Conservation (phyloP, 768 basidiomycete genomes). For the Erythrobasidium yunnanense region DNA sequence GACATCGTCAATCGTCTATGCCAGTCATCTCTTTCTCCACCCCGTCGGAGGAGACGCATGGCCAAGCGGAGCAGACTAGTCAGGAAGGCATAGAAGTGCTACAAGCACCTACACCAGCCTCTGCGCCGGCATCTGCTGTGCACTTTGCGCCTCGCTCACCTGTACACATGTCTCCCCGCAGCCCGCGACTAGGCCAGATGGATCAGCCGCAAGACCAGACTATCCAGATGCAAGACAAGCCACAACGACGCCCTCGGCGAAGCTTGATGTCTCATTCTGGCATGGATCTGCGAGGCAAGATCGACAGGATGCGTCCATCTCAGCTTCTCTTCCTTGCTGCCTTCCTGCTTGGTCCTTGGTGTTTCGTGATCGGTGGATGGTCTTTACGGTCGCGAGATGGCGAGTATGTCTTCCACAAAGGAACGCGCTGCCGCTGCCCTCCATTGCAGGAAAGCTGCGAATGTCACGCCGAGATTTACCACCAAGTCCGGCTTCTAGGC, state of each 20-base stretch:
- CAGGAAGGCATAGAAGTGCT: neutral
- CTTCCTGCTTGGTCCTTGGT: conserved; percentile 17
- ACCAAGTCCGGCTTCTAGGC: conserved; percentile 10
- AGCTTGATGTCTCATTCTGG: neutral
- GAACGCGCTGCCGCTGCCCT: conserved; percentile 9
- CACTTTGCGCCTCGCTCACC: neutral
- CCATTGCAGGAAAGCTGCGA: neutral
- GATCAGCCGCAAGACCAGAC: neutral
- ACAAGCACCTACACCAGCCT: neutral
- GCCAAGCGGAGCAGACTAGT: neutral
- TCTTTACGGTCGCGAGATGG: conserved; percentile 3
- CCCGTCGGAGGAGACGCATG: neutral
- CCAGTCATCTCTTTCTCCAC: conserved; percentile 22
- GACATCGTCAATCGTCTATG: conserved; percentile 13
- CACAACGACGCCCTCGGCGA: neutral
- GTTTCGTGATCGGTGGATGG: conserved; percentile 21
- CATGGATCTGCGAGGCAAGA: conserved; percentile 11
- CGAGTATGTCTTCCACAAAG: neutral
- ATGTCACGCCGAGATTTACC: conserved; percentile 18
- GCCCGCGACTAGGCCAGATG: no score
- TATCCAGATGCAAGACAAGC: neutral
- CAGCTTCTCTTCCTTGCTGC: conserved; percentile 23
- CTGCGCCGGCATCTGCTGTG: conserved; percentile 16
- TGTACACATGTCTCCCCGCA: neutral
- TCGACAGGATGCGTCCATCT: conserved; percentile 13